Evolutionary conservation across 306 rosid species (phyloP), one percentile per base, ranked within the genome.

Genomic region (Acacia acuminata): DNA sequence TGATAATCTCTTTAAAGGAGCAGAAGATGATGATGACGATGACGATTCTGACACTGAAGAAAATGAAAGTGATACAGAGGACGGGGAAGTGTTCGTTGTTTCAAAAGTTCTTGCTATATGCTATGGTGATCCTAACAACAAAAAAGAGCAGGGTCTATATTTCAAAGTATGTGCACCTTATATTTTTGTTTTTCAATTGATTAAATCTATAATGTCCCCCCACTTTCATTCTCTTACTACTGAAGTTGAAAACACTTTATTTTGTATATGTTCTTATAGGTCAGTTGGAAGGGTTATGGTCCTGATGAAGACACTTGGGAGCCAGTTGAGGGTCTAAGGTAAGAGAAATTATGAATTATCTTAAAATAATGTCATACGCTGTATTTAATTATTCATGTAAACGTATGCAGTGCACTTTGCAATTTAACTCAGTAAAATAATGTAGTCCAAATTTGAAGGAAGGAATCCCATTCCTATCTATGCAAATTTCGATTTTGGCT

Each of bases 231-330:
- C 50, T 61, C 73, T 67, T 17, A 22, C 51, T 22, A 10, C 14
- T 16, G 16, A 22, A 4, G 10, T 32, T 56, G 73, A 27, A 38
- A 22, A 32, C 4, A 55, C 2, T 38, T 50, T 61, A 0, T 60
- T 24, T 16, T 55, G 45, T 24, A 25, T 22, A 19, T 79, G 24
- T 24, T 25, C 38, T 22, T 82, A 63, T 77, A 94, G 98, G 92
- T 95, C 71, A 76, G 65, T 3, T 95, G 98, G 98, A 93, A 90
- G 78, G 97, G 97, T 5, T 93, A 95, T 77, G 97, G 77, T 10
- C 14, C 90, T 48, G 87, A 85, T 6, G 90, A 58, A 40, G 97
- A 95, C 71, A 67, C 95, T 2, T 95, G 97, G 98, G 98, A 95
- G 83, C 98, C 98, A 42, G 75, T 90, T 1, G 83, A 80, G 3